Base-by-base conservation (phyloP, 768 basidiomycete genomes). In the Kwoniella sp. region DNA sequence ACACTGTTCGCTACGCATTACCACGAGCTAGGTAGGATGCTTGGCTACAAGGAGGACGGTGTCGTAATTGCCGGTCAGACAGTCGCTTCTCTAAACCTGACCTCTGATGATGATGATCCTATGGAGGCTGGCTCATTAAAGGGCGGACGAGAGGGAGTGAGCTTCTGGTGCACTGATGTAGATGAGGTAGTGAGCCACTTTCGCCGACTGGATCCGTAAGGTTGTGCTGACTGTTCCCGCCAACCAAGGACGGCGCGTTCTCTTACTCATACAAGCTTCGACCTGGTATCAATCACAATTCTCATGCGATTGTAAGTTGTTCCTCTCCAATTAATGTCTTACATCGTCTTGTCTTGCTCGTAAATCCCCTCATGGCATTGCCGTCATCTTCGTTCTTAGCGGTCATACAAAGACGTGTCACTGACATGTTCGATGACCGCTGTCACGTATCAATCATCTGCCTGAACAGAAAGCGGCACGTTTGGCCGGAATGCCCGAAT, bases 1-100 rank as follows among this genome's bases (percentile, higher is more conserved):
- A 85, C 91, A n/a, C 82, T 99, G 29, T 99, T 98, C 74, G 95
- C 95, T 7, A 99, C 95, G n/a, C 95, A 99, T 80, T 97, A 96
- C 75, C 94, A 98, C 77, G 93, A 97, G 76, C 81, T 98, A 22
- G 88, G 90, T 1, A 87, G 90, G 64, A 87, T 97, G 85, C 82
- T 98, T 79, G 82, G 51, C 0, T 55, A 60, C 74, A 82, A 55
- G 77, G 67, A 52, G 15, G 55, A 37, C 19, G 17, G 21, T 24
- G 24, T 9, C 8, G 40, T 9, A 19, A 44, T 19, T 44, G 4
- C 40, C 17, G 8, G 8, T 9, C 3, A 4, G 40, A 19, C 10
- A 19, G 17, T 44, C 40, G 40, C 8, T 19, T 33, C 6, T 33
- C 25, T 10, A 17, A 44, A 13, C 15, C 15, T 3, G 44, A 36